phyloP scores from a whole-genome alignment of 192 early-diverging fungal genomes.

The Chytriomyces sp. region DNA sequence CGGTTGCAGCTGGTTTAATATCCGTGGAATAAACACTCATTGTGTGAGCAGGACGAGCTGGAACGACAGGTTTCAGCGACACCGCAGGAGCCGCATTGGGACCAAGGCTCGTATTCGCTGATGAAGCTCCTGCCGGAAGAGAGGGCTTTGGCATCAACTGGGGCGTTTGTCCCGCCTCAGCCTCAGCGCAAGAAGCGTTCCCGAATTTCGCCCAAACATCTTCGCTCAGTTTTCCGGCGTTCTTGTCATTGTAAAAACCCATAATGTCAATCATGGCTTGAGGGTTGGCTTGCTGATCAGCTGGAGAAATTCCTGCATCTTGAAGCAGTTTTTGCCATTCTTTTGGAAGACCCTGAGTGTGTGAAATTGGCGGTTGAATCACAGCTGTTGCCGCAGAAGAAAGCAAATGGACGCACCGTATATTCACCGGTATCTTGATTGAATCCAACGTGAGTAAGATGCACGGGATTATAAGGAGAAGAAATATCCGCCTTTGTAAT shows the following conservation, averaged over 20 bases:
- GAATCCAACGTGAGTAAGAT: slow-evolving; percentile 97
- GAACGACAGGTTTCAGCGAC: slow-evolving; percentile 55
- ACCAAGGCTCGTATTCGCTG: not conserved
- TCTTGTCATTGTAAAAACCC: slow-evolving; percentile 52
- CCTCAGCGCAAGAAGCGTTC: not conserved
- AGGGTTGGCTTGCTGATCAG: slow-evolving; percentile 91
- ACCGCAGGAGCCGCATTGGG: slow-evolving; percentile 21
- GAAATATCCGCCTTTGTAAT: slow-evolving; percentile 69
- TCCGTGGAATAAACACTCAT: slow-evolving; percentile 64
- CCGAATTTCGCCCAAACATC: slow-evolving; percentile 37
- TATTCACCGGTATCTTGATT: slow-evolving; percentile 93
- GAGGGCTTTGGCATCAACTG: not conserved
- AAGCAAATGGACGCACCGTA: slow-evolving; percentile 43
- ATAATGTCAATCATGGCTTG: slow-evolving; percentile 69
- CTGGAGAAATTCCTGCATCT: slow-evolving; percentile 92
- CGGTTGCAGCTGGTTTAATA: slow-evolving; percentile 41
- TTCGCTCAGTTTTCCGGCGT: slow-evolving; percentile 31
- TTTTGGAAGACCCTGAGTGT: slow-evolving; percentile 83
- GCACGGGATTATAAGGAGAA: slow-evolving; percentile 93
- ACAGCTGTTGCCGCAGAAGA: not conserved
- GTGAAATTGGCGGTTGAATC: not conserved
- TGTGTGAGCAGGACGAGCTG: slow-evolving; percentile 60
- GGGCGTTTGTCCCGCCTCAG: not conserved
- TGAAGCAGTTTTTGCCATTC: slow-evolving; percentile 92
- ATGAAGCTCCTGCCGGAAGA: not conserved